Percentiles rank a stretch among this genome's conserved stretches.
Conservation (phyloP, 257 asterid species). For the Salvia rosmarinus region DNA sequence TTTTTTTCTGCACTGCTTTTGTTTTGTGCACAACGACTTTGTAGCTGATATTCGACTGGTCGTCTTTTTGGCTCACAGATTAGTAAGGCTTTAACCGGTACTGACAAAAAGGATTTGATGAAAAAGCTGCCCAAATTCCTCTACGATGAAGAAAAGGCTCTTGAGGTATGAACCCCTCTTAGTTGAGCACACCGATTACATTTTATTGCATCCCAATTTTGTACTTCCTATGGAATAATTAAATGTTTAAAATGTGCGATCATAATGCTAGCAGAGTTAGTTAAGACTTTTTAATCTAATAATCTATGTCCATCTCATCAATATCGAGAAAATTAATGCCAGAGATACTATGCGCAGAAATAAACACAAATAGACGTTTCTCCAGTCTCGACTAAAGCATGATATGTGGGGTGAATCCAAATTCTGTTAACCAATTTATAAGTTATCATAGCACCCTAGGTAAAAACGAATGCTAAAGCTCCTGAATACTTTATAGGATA, state of each 20-base stretch:
- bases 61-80: conserved; percentile 47
- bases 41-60: conserved; percentile 4
- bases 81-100: conserved; percentile 63
- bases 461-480: not conserved
- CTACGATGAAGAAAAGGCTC: conserved; percentile 80
- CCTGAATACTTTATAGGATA: not conserved
- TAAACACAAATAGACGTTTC: not conserved
- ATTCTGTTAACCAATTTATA: not conserved
- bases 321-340: not conserved
- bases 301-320: not conserved
- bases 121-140: conserved; percentile 83
- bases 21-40: not conserved
- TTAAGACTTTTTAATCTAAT: not conserved
- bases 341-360: not conserved
- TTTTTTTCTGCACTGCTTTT: conserved; percentile 1
- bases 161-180: conserved; percentile 60
- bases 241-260: not conserved
- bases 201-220: not conserved
- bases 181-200: not conserved
- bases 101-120: conserved; percentile 83
- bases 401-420: not conserved
- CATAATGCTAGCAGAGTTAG: not conserved
- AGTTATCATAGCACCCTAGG: not conserved
- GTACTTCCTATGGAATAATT: not conserved
- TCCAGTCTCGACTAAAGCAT: not conserved